phyloP scores from a whole-genome alignment of 108 stramenopile genomes.

The Craspedostauros australis region DNA sequence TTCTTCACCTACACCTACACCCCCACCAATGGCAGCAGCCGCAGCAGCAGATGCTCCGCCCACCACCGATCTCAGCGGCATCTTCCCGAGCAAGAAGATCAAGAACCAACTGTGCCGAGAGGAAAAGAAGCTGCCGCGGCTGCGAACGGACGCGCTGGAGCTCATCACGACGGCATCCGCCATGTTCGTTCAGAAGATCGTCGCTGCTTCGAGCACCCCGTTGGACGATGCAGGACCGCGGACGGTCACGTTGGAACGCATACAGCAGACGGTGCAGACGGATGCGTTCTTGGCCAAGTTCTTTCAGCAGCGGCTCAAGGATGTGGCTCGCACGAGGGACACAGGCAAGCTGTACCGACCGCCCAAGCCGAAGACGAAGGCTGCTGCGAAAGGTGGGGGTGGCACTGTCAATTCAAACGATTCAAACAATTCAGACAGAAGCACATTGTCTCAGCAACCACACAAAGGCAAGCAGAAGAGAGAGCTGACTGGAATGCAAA shows the following conservation, averaged over 20 bases:
- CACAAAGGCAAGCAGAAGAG: no score
- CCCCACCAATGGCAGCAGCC: no score
- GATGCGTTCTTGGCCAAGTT: background rate
- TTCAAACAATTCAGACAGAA: no score
- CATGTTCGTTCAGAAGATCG: no score
- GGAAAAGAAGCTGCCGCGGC: background rate
- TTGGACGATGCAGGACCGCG: background rate
- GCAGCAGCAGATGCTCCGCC: no score
- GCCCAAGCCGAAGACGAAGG: background rate
- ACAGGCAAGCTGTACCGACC: background rate
- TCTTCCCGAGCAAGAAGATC: background rate
- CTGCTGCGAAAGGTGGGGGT: no score
- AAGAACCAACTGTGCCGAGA: constrained; percentile 7
- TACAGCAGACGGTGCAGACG: background rate
- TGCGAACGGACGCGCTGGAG: background rate
- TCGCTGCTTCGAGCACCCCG: constrained; percentile 3
- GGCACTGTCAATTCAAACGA: no score
- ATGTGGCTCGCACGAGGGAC: background rate
- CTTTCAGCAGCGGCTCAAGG: background rate
- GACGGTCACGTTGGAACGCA: background rate
- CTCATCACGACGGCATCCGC: constrained; percentile 6
- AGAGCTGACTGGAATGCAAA: no score
- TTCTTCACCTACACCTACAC: no score
- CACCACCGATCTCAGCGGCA: background rate
- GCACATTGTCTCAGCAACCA: no score